Conservation (phyloP, 1,284 basidiomycete genomes). For the Microbotryum saponariae region DNA sequence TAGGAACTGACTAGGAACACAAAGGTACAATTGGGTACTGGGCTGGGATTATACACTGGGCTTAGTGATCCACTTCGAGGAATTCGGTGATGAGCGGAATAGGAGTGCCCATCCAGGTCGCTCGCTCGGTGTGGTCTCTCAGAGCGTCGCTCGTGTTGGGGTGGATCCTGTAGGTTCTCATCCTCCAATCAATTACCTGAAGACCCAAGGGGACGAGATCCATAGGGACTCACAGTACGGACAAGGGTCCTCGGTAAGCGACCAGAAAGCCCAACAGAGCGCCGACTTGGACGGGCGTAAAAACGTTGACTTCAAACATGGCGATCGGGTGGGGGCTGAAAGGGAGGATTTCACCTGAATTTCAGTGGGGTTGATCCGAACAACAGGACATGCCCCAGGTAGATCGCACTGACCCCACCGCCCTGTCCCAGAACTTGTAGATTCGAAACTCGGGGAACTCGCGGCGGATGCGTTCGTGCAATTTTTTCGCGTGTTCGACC, state of each 20-base stretch:
- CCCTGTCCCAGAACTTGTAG: conserved; percentile 56
- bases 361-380: no score
- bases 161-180: conserved; percentile 50
- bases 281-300: conserved; percentile 58
- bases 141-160: conserved; percentile 58
- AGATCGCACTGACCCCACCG: conserved; percentile 48
- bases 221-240: conserved; percentile 45
- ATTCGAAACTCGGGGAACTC: conserved; percentile 65
- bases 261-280: conserved; percentile 58
- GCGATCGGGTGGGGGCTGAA: conserved; percentile 46
- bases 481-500: conserved; percentile 50
- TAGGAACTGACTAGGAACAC: conserved; percentile 47
- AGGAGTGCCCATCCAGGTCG: conserved; percentile 60
- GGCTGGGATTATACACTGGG: no score
- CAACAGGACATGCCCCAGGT: background rate
- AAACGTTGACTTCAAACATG: conserved; percentile 62
- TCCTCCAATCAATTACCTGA: conserved; percentile 3
- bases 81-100: conserved; percentile 48
- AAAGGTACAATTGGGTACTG: no score
- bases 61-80: no score
- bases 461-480: conserved; percentile 56
- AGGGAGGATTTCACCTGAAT: no score
- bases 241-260: conserved; percentile 58
- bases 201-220: background rate
- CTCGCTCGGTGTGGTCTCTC: conserved; percentile 57